These are phyloP conservation scores for Elasticomyces elasticus DNA, from an alignment of 495 filamentous ascomycete species.

Conservation along the genomic window DNA sequence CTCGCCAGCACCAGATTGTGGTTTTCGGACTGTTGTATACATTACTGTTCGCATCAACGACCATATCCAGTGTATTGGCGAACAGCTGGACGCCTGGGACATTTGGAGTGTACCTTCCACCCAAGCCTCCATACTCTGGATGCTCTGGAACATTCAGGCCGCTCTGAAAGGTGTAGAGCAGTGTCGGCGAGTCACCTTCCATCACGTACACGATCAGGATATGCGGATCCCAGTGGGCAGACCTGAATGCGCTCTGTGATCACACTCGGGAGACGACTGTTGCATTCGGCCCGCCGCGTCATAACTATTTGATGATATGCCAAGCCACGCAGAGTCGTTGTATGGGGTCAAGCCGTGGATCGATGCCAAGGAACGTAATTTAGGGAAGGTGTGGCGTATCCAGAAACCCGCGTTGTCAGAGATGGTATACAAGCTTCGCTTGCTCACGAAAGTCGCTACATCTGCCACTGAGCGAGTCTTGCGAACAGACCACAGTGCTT, in stretches of 20 bases:
- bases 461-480: constrained; percentile 25
- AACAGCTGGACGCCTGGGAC: constrained; percentile 30
- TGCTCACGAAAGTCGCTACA: constrained; percentile 27
- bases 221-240: constrained; percentile 33
- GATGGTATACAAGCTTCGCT: constrained; percentile 40
- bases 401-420: constrained; percentile 44
- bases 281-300: constrained; percentile 39
- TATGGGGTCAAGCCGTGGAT: constrained; percentile 40
- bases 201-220: constrained; percentile 37
- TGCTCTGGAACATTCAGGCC: constrained; percentile 37
- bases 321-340: constrained; percentile 39
- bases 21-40: constrained; percentile 37
- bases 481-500: constrained; percentile 33
- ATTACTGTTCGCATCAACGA: constrained; percentile 33
- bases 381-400: constrained; percentile 38
- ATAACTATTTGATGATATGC: constrained; percentile 38
- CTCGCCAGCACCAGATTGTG: constrained; percentile 43
- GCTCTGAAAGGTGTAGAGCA: constrained; percentile 41
- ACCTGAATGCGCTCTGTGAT: constrained; percentile 41
- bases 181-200: constrained; percentile 42
- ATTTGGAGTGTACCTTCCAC: constrained; percentile 35
- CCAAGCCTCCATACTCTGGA: constrained; percentile 41
- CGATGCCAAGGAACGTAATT: constrained; percentile 31
- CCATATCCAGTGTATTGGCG: constrained; percentile 35
- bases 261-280: constrained; percentile 34